Evolutionary conservation across 768 basidiomycete species (phyloP), one percentile per base, ranked within the genome.

Genomic region (Pholiota molesta): DNA sequence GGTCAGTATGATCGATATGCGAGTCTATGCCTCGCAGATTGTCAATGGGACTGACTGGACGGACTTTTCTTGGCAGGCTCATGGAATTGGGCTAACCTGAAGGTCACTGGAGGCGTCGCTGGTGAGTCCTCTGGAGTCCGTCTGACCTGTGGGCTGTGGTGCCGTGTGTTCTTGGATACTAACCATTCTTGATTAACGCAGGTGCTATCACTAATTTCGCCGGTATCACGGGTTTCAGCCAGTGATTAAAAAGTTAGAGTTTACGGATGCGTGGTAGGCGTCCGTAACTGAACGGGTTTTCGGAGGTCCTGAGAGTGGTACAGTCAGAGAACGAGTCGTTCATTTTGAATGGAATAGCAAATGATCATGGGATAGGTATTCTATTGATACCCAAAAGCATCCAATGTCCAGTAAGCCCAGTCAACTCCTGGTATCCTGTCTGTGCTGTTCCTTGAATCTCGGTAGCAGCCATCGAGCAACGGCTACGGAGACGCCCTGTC

Each of bases 1-100:
- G 85, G 84, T 82, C 65, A 28, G 33, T 37, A 52, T 37, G 31
- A n/a, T 59, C 29, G 39, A 7, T 40, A n/a, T 8, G n/a, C 6
- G 28, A 16, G 14, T 55, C 31, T 26, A n/a, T 35, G 49, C 44
- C 53, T 58, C 6, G 31, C 60, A 26, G 7, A n/a, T n/a, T 11
- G 1, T 52, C 26, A 2, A 52, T 39, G 21, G 10, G 35, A 37
- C 35, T 37, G 10, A 37, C 14, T 37, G 35, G 14, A 5, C 35
- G 3, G 13, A 14, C 11, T 37, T 19, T 33, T 35, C 39, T 52
- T 26, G 28, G 3, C 51, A 72, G 71, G 69, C 21, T 57, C 70
- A 16, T 71, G 72, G 72, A 64, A 71, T 54, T 71, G 70, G 69
- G 61, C 67, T 14, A 62, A 67, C 52, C 59, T 73, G 19, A 56